Conservation (phyloP, 1,284 basidiomycete species). For the Entoloma clypeatum region DNA sequence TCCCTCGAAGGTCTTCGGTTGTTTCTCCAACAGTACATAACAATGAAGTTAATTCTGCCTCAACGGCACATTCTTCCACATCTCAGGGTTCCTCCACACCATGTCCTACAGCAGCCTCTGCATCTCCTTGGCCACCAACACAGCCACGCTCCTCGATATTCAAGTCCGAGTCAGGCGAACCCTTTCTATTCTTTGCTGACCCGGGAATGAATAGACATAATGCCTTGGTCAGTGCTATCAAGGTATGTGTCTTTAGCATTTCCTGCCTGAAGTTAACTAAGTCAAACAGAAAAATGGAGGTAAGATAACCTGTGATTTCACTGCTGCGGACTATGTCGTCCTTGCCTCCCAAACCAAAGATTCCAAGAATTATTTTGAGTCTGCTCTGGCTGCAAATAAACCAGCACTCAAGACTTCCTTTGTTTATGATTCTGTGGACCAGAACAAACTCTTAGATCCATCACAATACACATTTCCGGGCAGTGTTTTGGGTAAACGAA, state of each 20-base stretch:
- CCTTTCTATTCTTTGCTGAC: constrained; percentile 53
- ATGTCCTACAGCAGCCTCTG: constrained; percentile 2
- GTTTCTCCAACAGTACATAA: constrained; percentile 12
- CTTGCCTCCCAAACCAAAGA: constrained; percentile 47
- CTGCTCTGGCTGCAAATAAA: constrained; percentile 32
- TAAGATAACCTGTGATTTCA: constrained; percentile 45
- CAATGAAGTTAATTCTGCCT: constrained; percentile 10
- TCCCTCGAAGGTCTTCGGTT: constrained; percentile 14
- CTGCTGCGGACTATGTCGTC: constrained; percentile 55
- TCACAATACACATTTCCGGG: constrained; percentile 32
- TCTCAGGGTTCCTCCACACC: constrained; percentile 3
- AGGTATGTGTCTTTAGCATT: constrained; percentile 36
- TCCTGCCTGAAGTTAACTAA: constrained; percentile 2
- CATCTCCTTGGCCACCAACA: constrained; percentile 11
- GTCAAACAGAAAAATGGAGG: constrained; percentile 57
- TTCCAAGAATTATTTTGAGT: constrained; percentile 43
- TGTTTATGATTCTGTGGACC: constrained; percentile 49
- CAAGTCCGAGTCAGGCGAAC: constrained; percentile 29
- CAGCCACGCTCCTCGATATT: too few species aligned
- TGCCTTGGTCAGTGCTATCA: constrained; percentile 47
- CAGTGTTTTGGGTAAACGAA: constrained; percentile 15
- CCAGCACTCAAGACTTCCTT: constrained; percentile 49
- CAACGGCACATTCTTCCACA: constrained; percentile 4
- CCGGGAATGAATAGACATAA: constrained; percentile 49
- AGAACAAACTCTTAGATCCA: constrained; percentile 44